Conservation (phyloP, 2,329 filamentous ascomycete genomes). For the Neonectria sp. region DNA sequence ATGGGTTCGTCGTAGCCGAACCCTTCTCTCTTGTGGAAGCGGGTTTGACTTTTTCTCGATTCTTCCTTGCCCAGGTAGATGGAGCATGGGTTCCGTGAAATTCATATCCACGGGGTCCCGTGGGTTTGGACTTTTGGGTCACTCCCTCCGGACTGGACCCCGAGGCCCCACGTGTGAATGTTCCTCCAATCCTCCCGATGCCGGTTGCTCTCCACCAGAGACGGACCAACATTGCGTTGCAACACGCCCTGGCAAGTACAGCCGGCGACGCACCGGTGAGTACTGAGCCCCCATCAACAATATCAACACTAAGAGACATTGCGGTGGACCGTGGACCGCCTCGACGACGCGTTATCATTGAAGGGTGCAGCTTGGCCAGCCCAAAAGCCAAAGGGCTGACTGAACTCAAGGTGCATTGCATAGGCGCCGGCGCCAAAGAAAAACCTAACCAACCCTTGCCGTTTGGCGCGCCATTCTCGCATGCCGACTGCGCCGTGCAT, state of each 20-base stretch:
- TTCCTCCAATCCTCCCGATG: conserved; percentile 17
- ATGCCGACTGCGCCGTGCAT: conserved; percentile 34
- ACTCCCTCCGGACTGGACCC: conserved; percentile 29
- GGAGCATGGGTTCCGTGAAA: conserved; percentile 26
- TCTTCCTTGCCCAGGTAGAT: conserved; percentile 29
- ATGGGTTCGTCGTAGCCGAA: conserved; percentile 35
- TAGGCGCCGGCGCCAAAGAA: conserved; percentile 43
- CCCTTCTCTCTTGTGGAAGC: conserved; percentile 35
- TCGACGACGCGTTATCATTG: conserved; percentile 11
- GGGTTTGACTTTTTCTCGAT: conserved; percentile 38
- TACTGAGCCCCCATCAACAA: conserved; percentile 3
- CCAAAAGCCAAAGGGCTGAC: conserved; percentile 17
- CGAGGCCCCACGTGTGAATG: conserved; percentile 24
- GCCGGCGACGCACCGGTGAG: conserved; percentile 8
- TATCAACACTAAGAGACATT: not conserved
- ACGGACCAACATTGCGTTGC: conserved; percentile 4
- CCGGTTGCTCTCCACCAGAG: conserved; percentile 13
- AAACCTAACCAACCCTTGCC: conserved; percentile 24
- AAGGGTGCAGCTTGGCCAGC: conserved; percentile 18
- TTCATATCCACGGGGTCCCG: not conserved
- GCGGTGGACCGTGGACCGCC: conserved; percentile 15
- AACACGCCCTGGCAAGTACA: conserved; percentile 6
- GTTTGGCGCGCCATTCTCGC: conserved; percentile 38
- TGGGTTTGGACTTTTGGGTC: conserved; percentile 5
- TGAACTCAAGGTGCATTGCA: conserved; percentile 38